Conservation (phyloP, 345 rosid genomes). For the Conringia planisiliqua region DNA sequence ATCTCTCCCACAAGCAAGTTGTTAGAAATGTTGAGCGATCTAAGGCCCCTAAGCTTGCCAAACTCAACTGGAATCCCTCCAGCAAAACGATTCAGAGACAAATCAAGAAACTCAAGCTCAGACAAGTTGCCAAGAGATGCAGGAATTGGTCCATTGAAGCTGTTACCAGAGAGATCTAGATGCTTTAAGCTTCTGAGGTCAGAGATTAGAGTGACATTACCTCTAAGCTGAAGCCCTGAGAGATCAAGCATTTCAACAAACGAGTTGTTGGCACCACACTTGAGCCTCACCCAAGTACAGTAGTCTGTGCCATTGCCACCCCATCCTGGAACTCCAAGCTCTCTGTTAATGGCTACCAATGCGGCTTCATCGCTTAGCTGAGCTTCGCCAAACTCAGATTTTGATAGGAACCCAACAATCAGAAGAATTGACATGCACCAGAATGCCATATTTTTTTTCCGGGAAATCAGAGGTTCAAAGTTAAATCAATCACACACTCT, state of each 20-base stretch:
- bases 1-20: conserved; percentile 71
- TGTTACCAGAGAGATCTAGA: conserved; percentile 63
- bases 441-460: conserved; percentile 38
- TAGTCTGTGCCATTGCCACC: conserved; percentile 55
- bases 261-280: conserved; percentile 60
- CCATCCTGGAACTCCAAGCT: conserved; percentile 85
- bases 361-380: conserved; percentile 53
- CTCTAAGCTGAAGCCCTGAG: conserved; percentile 74
- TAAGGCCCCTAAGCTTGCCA: conserved; percentile 54
- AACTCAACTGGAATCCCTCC: conserved; percentile 68
- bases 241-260: conserved; percentile 72
- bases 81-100: conserved; percentile 63
- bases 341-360: conserved; percentile 59
- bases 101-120: conserved; percentile 72
- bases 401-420: conserved; percentile 54
- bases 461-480: not conserved
- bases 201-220: conserved; percentile 66
- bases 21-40: conserved; percentile 52
- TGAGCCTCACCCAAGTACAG: conserved; percentile 78
- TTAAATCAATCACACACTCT: conserved; percentile 10
- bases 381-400: conserved; percentile 42
- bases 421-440: conserved; percentile 42
- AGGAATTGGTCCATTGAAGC: conserved; percentile 69
- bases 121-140: conserved; percentile 57
- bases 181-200: conserved; percentile 62